Conservation (phyloP, 768 basidiomycete species). For the Tulasnella sp. region DNA sequence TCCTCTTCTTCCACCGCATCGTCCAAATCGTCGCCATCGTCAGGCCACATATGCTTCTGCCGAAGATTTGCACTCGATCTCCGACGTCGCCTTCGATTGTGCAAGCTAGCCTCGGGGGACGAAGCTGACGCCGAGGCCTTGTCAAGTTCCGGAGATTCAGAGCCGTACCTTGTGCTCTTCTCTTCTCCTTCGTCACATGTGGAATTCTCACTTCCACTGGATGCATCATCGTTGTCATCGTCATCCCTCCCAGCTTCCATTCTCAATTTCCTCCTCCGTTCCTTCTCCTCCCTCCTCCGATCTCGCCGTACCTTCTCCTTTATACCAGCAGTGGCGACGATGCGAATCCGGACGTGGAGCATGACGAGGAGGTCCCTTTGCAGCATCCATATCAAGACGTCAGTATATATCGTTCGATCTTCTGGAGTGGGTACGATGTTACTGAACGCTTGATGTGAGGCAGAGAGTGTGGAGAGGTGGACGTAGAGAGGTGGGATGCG, state of each 20-base stretch:
- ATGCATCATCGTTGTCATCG: constrained; percentile 29
- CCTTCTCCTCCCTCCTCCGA: constrained; percentile 19
- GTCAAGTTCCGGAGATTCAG: too few relatives aligned
- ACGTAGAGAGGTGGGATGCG: constrained; percentile 59
- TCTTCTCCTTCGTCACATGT: too few relatives aligned
- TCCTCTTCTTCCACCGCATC: constrained; percentile 35
- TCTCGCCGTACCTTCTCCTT: constrained; percentile 51
- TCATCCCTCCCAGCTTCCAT: constrained; percentile 20
- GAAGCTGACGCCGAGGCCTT: background rate
- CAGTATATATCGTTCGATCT: constrained; percentile 56
- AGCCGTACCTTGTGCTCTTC: too few relatives aligned
- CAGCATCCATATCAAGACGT: constrained; percentile 86
- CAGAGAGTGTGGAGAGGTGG: constrained; percentile 66
- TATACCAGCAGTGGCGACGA: constrained; percentile 66
- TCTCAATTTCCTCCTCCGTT: constrained; percentile 16
- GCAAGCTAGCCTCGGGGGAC: background rate
- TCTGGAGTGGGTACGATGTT: constrained; percentile 56
- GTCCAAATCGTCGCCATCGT: background rate
- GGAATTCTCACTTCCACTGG: background rate
- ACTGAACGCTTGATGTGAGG: constrained; percentile 56
- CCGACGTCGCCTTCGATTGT: constrained; percentile 7
- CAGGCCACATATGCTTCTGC: background rate
- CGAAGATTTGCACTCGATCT: constrained; percentile 6
- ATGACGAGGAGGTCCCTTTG: constrained; percentile 77
- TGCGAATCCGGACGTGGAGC: constrained; percentile 73